Conservation (phyloP, 306 rosid species). For the Astragalus glycyphyllos region DNA sequence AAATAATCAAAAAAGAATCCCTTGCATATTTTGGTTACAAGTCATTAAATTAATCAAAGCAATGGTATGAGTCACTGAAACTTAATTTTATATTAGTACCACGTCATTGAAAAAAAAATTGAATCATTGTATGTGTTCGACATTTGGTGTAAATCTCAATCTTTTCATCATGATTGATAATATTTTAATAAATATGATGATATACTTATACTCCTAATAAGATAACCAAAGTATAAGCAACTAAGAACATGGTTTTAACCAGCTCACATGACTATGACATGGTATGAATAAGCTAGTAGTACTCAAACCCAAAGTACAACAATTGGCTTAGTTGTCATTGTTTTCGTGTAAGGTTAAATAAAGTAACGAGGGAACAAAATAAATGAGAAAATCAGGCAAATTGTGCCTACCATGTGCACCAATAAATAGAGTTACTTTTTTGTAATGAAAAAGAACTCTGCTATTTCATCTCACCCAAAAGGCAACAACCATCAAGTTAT, state of each 20-base stretch:
- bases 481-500: slow-evolving; percentile 33
- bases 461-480: background rate
- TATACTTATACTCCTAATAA: background rate
- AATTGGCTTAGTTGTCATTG: slow-evolving; percentile 25
- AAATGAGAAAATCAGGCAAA: slow-evolving; percentile 36
- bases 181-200: background rate
- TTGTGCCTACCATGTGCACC: slow-evolving; percentile 29
- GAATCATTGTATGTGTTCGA: background rate
- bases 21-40: background rate
- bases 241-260: slow-evolving; percentile 25
- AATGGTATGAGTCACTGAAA: background rate
- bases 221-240: no score
- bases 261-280: slow-evolving; percentile 31
- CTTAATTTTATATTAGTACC: background rate
- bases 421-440: slow-evolving; percentile 22
- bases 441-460: slow-evolving; percentile 28
- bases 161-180: slow-evolving; percentile 5
- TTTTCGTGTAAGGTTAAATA: background rate
- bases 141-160: slow-evolving; percentile 9
- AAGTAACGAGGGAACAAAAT: background rate
- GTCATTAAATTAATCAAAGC: background rate
- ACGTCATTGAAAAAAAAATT: background rate
- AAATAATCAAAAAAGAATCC: background rate
- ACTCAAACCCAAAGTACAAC: background rate
- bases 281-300: background rate